Evolutionary conservation across 768 basidiomycete genomes (phyloP).

Genomic region (Naganishia friedmannii): DNA sequence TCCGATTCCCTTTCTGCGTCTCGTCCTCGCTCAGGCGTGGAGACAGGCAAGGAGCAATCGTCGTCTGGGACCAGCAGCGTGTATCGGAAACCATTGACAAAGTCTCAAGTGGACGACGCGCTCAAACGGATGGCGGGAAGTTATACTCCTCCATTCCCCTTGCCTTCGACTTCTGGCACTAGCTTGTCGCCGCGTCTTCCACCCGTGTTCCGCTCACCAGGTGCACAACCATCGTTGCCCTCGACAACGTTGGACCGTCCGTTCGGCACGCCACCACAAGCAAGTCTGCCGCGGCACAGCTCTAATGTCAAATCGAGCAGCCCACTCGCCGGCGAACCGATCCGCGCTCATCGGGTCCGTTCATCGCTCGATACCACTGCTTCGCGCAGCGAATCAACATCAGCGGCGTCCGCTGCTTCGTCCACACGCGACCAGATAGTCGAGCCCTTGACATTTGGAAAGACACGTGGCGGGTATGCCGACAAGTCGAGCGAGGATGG

Average conservation of each 20-base stretch:
- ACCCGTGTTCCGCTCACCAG: background rate
- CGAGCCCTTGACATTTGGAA: constrained; percentile 16
- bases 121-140: constrained; percentile 44
- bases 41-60: background rate
- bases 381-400: constrained; percentile 14
- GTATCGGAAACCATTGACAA: constrained; percentile 42
- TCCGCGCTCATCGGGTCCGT: constrained; percentile 6
- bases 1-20: constrained; percentile 28
- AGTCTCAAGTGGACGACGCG: constrained; percentile 43
- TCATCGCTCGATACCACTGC: constrained; percentile 6
- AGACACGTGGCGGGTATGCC: background rate
- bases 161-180: constrained; percentile 1
- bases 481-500: background rate
- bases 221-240: background rate
- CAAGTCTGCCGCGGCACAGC: background rate
- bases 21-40: background rate
- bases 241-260: constrained; percentile 2
- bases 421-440: background rate
- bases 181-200: background rate
- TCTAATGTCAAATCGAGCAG: constrained; percentile 32
- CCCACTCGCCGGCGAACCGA: constrained; percentile 28
- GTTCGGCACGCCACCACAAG: background rate
- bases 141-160: constrained; percentile 35
- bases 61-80: constrained; percentile 26
- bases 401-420: constrained; percentile 9